A percentile compares a stretch with the other conserved stretches of the same genome.
Conservation (phyloP, 805 yeast species). For the Candida suzukii region DNA sequence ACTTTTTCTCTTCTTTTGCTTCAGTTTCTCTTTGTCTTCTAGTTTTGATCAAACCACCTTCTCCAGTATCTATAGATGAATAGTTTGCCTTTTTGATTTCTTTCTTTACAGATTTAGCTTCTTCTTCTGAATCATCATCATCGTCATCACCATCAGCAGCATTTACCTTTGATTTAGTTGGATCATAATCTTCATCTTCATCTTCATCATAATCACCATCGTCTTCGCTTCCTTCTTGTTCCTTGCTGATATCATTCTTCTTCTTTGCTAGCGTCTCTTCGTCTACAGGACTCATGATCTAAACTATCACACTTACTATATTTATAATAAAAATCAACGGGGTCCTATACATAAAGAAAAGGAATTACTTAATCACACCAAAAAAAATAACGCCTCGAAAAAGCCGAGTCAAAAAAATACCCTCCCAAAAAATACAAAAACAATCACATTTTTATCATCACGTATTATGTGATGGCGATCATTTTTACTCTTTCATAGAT, state of each 20-base stretch:
- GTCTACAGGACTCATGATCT: not conserved
- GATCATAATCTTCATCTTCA: conserved; percentile 52
- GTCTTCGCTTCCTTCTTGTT: conserved; percentile 22
- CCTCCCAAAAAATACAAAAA: too few species aligned
- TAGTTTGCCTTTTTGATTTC: conserved; percentile 32
- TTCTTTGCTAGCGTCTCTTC: not conserved
- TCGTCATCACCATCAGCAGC: conserved; percentile 13
- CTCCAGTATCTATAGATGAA: conserved; percentile 44
- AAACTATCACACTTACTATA: too few species aligned
- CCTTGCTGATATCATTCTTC: not conserved
- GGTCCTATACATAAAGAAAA: too few species aligned
- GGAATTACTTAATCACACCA: too few species aligned
- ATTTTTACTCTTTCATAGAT: too few species aligned
- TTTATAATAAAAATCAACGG: too few species aligned
- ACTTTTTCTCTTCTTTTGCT: conserved; percentile 15
- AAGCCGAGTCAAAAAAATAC: too few species aligned
- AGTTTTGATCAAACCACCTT: conserved; percentile 65
- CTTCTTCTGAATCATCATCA: conserved; percentile 28
- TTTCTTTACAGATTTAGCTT: conserved; percentile 17
- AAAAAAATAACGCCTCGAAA: too few species aligned
- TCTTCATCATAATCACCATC: conserved; percentile 46
- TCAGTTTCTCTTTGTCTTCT: conserved; percentile 54
- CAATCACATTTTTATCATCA: too few species aligned
- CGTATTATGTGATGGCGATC: too few species aligned
- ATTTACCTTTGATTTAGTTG: conserved; percentile 14